Conservation (phyloP, 2,329 filamentous ascomycete species). For the Tolypocladium cylindrosporum region DNA sequence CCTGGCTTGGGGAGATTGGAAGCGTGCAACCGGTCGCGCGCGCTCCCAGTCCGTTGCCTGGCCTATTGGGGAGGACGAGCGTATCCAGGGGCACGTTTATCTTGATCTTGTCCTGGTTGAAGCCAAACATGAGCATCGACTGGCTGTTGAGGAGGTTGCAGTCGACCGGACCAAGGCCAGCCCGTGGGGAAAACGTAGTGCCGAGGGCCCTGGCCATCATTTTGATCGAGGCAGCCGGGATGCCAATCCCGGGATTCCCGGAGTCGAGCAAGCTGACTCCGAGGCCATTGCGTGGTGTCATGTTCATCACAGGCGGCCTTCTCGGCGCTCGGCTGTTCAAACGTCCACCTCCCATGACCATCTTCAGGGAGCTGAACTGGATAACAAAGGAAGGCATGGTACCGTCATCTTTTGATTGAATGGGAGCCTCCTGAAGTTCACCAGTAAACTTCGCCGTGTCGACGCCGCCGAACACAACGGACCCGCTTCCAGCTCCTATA, state of each 20-base stretch:
- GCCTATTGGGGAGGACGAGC: background rate
- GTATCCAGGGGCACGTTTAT: constrained; percentile 1
- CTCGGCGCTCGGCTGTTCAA: background rate
- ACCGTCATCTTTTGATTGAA: background rate
- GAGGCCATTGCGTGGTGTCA: background rate
- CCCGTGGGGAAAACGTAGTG: background rate
- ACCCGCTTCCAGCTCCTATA: background rate
- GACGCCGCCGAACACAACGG: constrained; percentile 2
- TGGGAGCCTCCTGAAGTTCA: background rate
- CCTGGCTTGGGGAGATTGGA: background rate
- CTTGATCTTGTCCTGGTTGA: constrained; percentile 1
- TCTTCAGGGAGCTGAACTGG: background rate
- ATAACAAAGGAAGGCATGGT: background rate
- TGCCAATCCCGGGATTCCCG: background rate
- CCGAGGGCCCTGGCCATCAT: background rate
- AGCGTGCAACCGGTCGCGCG: background rate
- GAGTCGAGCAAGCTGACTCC: background rate
- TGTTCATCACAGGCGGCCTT: background rate
- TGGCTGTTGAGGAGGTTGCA: background rate
- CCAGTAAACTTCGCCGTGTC: background rate
- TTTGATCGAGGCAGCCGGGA: background rate
- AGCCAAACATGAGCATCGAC: constrained; percentile 1
- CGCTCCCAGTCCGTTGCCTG: too few species aligned
- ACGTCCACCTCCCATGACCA: background rate
- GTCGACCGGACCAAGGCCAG: background rate